Evolutionary conservation across 1,284 basidiomycete species (phyloP).

Genomic region (Microbotryum intermedium): DNA sequence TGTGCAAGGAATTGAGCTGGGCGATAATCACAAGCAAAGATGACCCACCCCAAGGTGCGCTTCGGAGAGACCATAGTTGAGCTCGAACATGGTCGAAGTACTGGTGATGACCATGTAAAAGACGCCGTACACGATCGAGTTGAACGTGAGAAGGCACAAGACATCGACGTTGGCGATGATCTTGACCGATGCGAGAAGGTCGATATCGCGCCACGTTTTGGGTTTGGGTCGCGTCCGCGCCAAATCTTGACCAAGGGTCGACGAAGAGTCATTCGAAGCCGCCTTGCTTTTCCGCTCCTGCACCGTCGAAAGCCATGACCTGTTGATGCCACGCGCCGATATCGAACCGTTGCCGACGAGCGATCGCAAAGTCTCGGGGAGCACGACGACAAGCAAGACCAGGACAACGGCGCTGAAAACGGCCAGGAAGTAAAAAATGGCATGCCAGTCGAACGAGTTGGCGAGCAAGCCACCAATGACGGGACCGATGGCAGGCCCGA

Average conservation of each 20-base stretch:
- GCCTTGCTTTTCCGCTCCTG: not conserved
- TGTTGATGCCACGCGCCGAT: slow-evolving; percentile 24
- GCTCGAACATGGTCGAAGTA: slow-evolving; percentile 20
- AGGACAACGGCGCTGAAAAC: slow-evolving; percentile 53
- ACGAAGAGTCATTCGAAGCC: too few relatives aligned
- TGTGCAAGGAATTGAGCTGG: not conserved
- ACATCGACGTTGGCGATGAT: slow-evolving; percentile 32
- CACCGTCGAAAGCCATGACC: slow-evolving; percentile 18
- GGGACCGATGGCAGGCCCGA: slow-evolving; percentile 27
- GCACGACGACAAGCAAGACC: slow-evolving; percentile 43
- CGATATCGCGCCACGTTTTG: slow-evolving; percentile 23
- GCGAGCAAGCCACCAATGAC: slow-evolving; percentile 30
- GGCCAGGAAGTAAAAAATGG: slow-evolving; percentile 70
- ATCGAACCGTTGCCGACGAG: slow-evolving; percentile 39
- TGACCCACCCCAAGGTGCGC: not conserved
- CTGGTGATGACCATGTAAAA: slow-evolving; percentile 21
- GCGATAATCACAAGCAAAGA: too few relatives aligned
- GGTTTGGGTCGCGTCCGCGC: too few relatives aligned
- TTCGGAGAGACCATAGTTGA: slow-evolving; percentile 19
- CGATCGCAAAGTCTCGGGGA: slow-evolving; percentile 55
- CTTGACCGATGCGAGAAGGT: slow-evolving; percentile 26
- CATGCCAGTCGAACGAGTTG: slow-evolving; percentile 33
- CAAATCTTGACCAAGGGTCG: too few relatives aligned
- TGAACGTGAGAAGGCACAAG: slow-evolving; percentile 14
- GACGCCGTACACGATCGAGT: slow-evolving; percentile 11